Percentiles rank a stretch among this genome's conserved stretches.
Evolutionary conservation across 352 stramenopile genomes (phyloP).

Genomic region (Phytophthora niederhauseri): DNA sequence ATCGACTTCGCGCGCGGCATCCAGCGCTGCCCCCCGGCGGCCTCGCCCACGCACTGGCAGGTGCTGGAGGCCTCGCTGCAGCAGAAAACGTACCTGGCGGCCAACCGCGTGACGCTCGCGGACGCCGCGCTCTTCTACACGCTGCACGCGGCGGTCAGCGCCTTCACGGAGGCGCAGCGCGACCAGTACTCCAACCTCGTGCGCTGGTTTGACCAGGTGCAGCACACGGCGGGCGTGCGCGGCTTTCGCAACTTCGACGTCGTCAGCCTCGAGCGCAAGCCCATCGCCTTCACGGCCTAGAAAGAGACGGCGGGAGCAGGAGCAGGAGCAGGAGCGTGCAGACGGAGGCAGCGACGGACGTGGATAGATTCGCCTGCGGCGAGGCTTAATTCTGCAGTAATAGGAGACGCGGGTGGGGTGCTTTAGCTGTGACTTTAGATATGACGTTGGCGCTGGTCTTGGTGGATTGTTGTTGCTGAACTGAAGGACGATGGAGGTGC

Average conservation of each 20-base stretch:
- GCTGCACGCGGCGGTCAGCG: conserved; percentile 46
- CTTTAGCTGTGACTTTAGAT: not conserved
- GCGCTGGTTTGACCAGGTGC: conserved; percentile 89
- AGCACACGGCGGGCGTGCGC: conserved; percentile 82
- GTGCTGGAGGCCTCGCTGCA: conserved; percentile 63
- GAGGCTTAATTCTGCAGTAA: conserved; percentile 7
- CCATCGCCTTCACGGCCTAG: conserved; percentile 71
- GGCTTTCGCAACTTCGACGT: conserved; percentile 82
- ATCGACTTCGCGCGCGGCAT: conserved; percentile 67
- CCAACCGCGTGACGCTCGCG: conserved; percentile 75
- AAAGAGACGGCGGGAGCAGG: conserved; percentile 33
- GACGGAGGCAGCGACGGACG: not conserved
- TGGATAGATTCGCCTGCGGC: not conserved
- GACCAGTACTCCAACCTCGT: conserved; percentile 61
- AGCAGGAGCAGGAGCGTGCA: not conserved
- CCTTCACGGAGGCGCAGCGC: conserved; percentile 47
- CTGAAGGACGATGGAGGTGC: not conserved
- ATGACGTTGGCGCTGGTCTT: not conserved
- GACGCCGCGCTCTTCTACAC: conserved; percentile 82
- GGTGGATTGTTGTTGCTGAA: not conserved
- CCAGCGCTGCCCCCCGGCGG: conserved; percentile 42
- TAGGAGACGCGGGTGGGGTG: conserved; percentile 6
- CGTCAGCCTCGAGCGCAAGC: conserved; percentile 52
- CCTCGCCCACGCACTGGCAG: conserved; percentile 57
- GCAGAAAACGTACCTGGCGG: conserved; percentile 70